phyloP scores from a whole-genome alignment of 176 grass and related monocot genomes.

The Poa pratensis region DNA sequence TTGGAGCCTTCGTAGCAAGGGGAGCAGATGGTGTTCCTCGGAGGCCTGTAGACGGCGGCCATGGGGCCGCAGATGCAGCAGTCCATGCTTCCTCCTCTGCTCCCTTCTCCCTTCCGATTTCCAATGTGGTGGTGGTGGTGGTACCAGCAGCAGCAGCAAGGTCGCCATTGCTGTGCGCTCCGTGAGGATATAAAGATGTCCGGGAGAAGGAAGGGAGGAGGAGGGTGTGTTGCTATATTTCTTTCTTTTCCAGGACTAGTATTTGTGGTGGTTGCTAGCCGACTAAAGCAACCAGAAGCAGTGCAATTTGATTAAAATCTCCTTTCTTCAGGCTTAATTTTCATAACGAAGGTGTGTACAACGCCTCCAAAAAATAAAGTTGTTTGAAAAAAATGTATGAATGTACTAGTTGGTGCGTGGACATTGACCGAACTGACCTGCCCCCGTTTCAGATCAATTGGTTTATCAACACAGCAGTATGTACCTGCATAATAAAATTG shows the following conservation, averaged over 20 bases:
- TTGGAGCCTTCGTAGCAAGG: slow-evolving; percentile 81
- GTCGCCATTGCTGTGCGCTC: slow-evolving; percentile 26
- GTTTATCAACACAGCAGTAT: neutral
- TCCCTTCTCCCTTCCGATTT: neutral
- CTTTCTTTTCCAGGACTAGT: slow-evolving; percentile 49
- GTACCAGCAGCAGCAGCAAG: neutral
- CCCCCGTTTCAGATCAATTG: neutral
- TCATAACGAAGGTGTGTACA: neutral
- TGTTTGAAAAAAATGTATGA: neutral
- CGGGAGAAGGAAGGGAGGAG: slow-evolving; percentile 20
- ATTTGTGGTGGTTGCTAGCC: slow-evolving; percentile 57
- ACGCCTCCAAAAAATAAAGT: neutral
- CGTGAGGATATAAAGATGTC: slow-evolving; percentile 45
- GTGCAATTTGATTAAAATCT: slow-evolving; percentile 16
- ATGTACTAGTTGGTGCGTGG: slow-evolving; percentile 21
- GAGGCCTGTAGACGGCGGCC: slow-evolving; percentile 68
- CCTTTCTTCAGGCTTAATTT: neutral
- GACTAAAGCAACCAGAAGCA: slow-evolving; percentile 36
- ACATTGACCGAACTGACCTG: slow-evolving; percentile 47
- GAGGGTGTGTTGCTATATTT: slow-evolving; percentile 36
- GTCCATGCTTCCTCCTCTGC: slow-evolving; percentile 58
- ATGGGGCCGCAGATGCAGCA: slow-evolving; percentile 94
- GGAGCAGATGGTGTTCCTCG: slow-evolving; percentile 73
- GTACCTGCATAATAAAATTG: neutral
- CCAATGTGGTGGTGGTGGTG: neutral